Percentiles rank a stretch among this genome's conserved stretches.
Evolutionary conservation across 83 land plant genomes (phyloP).

Genomic region (Picea abies): DNA sequence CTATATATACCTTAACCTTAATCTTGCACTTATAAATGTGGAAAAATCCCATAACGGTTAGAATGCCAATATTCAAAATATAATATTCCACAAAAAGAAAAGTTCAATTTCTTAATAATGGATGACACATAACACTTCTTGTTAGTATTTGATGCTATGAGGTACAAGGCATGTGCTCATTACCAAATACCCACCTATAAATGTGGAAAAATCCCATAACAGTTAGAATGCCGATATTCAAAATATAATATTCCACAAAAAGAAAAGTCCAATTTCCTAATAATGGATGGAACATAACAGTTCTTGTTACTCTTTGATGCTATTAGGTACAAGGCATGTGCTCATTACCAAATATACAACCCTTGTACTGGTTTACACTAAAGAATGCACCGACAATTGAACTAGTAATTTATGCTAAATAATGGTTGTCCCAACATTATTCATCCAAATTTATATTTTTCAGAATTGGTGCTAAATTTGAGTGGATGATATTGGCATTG

Average conservation of each 20-base stretch:
- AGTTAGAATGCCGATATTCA: not conserved
- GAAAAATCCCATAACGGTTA: not conserved
- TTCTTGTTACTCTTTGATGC: not conserved
- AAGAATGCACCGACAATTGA: not conserved
- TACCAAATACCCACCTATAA: not conserved
- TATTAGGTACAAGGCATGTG: not conserved
- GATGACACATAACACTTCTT: not conserved
- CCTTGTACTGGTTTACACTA: not conserved
- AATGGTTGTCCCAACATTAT: not conserved
- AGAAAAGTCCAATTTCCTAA: not conserved
- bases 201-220: no score
- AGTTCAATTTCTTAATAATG: not conserved
- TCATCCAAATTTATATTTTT: not conserved
- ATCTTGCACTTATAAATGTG: no score
- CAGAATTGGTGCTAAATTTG: not conserved
- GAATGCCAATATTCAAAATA: not conserved
- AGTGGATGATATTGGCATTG: no score
- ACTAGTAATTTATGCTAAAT: not conserved
- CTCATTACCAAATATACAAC: not conserved
- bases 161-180: constrained; percentile 1
- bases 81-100: not conserved
- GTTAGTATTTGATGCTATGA: not conserved
- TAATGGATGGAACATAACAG: not conserved
- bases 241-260: not conserved
- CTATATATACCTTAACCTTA: no score